phyloP scores from a whole-genome alignment of 495 filamentous ascomycete species.

The Alectoria sarmentosa region DNA sequence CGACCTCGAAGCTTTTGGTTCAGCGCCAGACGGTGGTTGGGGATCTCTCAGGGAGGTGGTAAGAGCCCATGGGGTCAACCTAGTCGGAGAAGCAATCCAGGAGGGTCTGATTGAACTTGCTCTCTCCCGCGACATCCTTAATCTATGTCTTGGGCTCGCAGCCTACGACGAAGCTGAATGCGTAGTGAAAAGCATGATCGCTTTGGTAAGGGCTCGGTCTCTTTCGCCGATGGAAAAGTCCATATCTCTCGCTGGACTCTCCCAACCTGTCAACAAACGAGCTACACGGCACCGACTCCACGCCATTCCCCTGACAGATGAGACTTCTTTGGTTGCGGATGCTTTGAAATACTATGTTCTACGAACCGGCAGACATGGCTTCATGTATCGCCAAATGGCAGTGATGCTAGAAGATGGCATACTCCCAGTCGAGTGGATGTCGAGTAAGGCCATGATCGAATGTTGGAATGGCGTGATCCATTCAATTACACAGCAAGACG shows the following conservation, averaged over 20 bases:
- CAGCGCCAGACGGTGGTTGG: constrained; percentile 51
- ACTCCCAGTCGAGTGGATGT: constrained; percentile 45
- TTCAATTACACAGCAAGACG: constrained; percentile 37
- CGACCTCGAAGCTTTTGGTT: constrained; percentile 56
- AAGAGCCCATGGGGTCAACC: constrained; percentile 56
- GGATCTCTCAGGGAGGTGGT: constrained; percentile 55
- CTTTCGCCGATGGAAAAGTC: neutral
- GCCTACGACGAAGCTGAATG: constrained; percentile 24
- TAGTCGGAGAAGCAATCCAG: constrained; percentile 49
- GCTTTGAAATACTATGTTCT: constrained; percentile 31
- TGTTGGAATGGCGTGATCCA: constrained; percentile 39
- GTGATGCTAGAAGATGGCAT: constrained; percentile 35
- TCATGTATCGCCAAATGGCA: constrained; percentile 37
- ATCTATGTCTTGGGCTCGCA: constrained; percentile 9
- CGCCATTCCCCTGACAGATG: neutral
- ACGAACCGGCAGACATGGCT: constrained; percentile 25
- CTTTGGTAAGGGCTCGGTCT: neutral
- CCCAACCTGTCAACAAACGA: constrained; percentile 28
- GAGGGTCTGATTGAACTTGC: constrained; percentile 40
- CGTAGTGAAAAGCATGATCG: constrained; percentile 18
- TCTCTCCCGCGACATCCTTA: constrained; percentile 7
- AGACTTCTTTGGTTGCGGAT: neutral
- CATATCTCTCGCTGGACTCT: constrained; percentile 17
- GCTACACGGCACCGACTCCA: neutral
- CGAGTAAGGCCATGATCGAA: constrained; percentile 37